These are phyloP conservation scores for Lichtheimia corymbifera DNA, from an alignment of 371 early-diverging fungal genomes.

Conservation along the genomic window DNA sequence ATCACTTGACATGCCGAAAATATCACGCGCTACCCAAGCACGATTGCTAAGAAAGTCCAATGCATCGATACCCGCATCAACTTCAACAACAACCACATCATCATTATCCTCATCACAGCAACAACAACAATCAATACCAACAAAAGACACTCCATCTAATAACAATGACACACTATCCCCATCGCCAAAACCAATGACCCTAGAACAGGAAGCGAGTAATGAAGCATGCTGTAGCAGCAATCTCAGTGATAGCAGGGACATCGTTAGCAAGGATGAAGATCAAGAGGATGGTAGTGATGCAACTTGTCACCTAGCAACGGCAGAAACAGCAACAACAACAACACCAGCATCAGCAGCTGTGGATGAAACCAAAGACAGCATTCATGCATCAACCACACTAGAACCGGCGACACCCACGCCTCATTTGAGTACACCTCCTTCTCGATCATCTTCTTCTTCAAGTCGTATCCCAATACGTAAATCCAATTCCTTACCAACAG, in stretches of 20 bases:
- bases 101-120: too few species aligned
- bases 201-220: too few species aligned
- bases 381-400: too few species aligned
- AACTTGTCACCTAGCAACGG: not conserved
- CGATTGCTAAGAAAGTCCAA: too few species aligned
- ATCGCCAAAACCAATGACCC: not conserved
- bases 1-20: not conserved
- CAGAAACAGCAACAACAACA: too few species aligned
- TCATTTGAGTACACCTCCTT: not conserved
- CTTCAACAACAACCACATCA: too few species aligned
- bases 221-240: not conserved
- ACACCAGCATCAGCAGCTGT: too few species aligned
- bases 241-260: not conserved
- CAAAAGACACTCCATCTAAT: not conserved
- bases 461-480: conserved; percentile 9
- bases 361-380: too few species aligned
- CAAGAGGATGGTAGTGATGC: not conserved
- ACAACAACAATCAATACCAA: not conserved
- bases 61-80: too few species aligned
- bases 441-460: conserved; percentile 4
- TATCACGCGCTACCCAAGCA: too few species aligned
- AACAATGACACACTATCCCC: not conserved
- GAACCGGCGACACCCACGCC: not conserved
- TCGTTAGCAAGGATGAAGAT: not conserved
- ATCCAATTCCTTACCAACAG: conserved; percentile 3